Conservation (phyloP, 768 basidiomycete genomes). For the Multifurca ochricompacta region DNA sequence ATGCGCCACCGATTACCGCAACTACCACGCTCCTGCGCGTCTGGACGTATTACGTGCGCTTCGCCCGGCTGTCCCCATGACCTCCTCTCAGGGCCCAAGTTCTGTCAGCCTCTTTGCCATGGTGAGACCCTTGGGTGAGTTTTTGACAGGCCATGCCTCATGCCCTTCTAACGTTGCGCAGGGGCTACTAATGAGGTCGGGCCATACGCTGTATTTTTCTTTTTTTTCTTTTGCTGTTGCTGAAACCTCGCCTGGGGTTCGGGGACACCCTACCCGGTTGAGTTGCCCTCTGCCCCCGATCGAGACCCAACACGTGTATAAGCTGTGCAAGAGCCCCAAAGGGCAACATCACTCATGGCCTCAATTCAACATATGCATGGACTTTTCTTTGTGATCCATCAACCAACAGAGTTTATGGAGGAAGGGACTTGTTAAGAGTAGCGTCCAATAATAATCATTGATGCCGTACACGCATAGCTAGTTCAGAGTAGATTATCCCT, state of each 20-base stretch:
- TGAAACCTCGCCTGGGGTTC: neutral
- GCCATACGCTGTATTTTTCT: neutral
- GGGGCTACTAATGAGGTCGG: neutral
- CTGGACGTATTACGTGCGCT: conserved; percentile 15
- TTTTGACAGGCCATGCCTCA: neutral
- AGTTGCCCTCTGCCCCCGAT: conserved; percentile 13
- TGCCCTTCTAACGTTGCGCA: neutral
- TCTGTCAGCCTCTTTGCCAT: neutral
- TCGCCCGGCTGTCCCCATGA: conserved; percentile 13
- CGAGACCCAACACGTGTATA: conserved; percentile 10
- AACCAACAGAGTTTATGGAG: neutral
- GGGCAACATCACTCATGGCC: conserved; percentile 17
- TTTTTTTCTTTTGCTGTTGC: neutral
- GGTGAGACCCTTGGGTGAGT: neutral
- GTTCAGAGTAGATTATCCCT: conserved; percentile 9
- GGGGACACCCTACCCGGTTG: conserved; percentile 6
- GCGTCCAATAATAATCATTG: neutral
- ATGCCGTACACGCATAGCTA: neutral
- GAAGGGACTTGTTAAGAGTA: neutral
- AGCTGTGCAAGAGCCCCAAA: conserved; percentile 9
- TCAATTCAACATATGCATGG: neutral
- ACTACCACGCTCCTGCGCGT: neutral
- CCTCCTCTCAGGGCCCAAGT: neutral
- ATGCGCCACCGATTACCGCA: conserved; percentile 18
- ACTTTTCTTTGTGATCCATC: neutral